Base-by-base conservation (phyloP, 2,329 filamentous ascomycete genomes). In the Calonectria naviculata region DNA sequence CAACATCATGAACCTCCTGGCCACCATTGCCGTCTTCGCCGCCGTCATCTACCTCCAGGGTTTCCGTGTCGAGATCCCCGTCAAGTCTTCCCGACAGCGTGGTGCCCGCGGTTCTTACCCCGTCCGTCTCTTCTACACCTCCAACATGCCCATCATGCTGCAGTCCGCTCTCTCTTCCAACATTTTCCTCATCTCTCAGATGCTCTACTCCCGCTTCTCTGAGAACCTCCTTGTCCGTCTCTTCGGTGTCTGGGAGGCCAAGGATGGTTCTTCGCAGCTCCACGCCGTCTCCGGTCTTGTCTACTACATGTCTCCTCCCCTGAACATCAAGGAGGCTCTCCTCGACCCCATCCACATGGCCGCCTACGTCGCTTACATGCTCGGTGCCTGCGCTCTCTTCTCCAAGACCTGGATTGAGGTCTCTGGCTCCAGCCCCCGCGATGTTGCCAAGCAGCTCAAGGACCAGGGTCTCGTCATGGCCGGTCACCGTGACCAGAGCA, bases 331-430 rank as follows among this genome's bases (percentile, higher is more conserved):
- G 84, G 97, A 98, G 81, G 97, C 97, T 78, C 93, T 99, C 63
- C 89, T 98, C 74, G 97, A 99, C 86, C 97, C 97, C 41, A 95
- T 99, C 81, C 97, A 99, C 89, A 98, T 97, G 24, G 92, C 93
- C 71, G 90, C 98, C 82, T 99, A 99, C 88, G 95, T 98, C 77
- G 90, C 92, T 77, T 99, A 98, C 89, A 99, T 99, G 95, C 93
- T 99, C 70, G 93, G 95, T 80, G 97, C 97, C 77, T 99, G 97
- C 83, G 95, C 95, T 72, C 92, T 98, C 84, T 99, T 99, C 91
- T 98, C 95, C 86, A 99, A 99, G 94, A 99, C 97, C 66, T 99
- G 97, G 97, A 99, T 99, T 80, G 97, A 99, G 87, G 97, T 99
- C 76, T 98, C 97, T 44, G 97, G 97, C 81, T 98, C 96, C 74